Evolutionary conservation across 208 protist genomes (phyloP).

Genomic region (Porcisia hertigi): DNA sequence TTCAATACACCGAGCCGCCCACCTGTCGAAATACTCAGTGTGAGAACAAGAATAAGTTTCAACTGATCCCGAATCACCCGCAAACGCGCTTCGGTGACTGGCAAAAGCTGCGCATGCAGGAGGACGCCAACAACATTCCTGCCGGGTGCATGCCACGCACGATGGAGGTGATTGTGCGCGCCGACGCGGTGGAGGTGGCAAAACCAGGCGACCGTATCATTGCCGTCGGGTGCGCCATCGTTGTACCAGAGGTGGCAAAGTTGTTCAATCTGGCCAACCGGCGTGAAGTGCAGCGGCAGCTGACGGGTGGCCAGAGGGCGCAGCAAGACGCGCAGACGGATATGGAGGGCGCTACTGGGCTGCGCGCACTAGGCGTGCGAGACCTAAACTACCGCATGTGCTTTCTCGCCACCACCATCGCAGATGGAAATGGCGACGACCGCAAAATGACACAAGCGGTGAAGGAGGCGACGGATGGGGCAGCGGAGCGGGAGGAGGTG

Average conservation of each 20-base stretch:
- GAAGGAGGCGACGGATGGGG: constrained; percentile 63
- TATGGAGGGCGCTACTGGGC: constrained; percentile 94
- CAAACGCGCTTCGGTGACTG: constrained; percentile 97
- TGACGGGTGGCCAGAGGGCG: constrained; percentile 73
- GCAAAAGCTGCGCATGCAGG: constrained; percentile 98
- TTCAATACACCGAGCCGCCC: constrained; percentile 98
- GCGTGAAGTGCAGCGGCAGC: constrained; percentile 86
- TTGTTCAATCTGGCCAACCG: constrained; percentile 86
- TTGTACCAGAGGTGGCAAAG: constrained; percentile 97
- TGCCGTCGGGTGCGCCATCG: constrained; percentile 96
- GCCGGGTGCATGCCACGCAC: constrained; percentile 96
- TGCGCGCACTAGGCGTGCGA: constrained; percentile 97
- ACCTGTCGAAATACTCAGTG: constrained; percentile 90
- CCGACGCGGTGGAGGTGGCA: constrained; percentile 97
- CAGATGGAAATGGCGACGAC: constrained; percentile 76
- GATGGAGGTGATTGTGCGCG: constrained; percentile 97
- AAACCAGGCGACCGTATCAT: constrained; percentile 98
- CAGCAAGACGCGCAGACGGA: constrained; percentile 84
- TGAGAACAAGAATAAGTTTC: constrained; percentile 91
- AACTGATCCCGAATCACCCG: constrained; percentile 82
- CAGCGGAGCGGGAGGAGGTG: constrained; percentile 35
- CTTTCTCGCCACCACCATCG: constrained; percentile 97
- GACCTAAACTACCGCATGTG: constrained; percentile 98
- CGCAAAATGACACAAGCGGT: constrained; percentile 88
- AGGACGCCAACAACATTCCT: constrained; percentile 96